A percentile compares a stretch with the other conserved stretches of the same genome.
phyloP scores from a whole-genome alignment of 176 grass and related monocot species.

The maize (Zea mays) region Zm-B73-REFERENCE-NAM-5.0 NC_050100.1:68016001-68016500 shows the following conservation, averaged over 20 bases:
- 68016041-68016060: slow-evolving; percentile 21
- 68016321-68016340: background rate
- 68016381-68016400: background rate
- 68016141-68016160: slow-evolving; percentile 86
- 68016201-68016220: slow-evolving; percentile 85
- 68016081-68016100: slow-evolving; percentile 78
- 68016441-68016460: too few species aligned
- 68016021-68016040: background rate
- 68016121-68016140: slow-evolving; percentile 56
- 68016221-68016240: slow-evolving; percentile 63
- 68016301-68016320: background rate
- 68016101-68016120: slow-evolving; percentile 84
- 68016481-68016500: too few species aligned
- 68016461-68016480: too few species aligned
- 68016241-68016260: slow-evolving; percentile 51
- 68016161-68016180: slow-evolving; percentile 65
- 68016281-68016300: background rate
- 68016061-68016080: slow-evolving; percentile 67
- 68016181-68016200: slow-evolving; percentile 88
- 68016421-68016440: background rate
- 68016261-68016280: background rate
- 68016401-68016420: background rate
- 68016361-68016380: background rate
- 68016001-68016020: background rate
- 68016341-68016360: background rate